A percentile compares a stretch with the other conserved stretches of the same genome.
phyloP scores from a whole-genome alignment of 257 asterid species.

The Solanum dulcamara region DNA sequence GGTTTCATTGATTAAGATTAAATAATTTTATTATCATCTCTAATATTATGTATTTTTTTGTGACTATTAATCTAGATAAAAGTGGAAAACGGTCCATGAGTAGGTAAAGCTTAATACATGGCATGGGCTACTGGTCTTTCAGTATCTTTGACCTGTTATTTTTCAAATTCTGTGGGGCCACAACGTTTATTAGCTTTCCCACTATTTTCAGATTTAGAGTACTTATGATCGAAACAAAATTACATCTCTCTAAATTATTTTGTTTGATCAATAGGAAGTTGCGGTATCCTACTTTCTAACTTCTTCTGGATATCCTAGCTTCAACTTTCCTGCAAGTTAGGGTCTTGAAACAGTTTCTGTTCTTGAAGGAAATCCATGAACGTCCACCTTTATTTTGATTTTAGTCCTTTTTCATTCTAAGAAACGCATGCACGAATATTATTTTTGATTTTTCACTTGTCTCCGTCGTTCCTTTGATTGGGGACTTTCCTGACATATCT shows the following conservation, averaged over 20 bases:
- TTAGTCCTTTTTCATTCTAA: not conserved
- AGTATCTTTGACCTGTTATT: not conserved
- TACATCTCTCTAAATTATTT: not conserved
- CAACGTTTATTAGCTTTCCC: not conserved
- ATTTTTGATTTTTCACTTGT: not conserved
- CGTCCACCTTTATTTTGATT: not conserved
- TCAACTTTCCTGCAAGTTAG: not conserved
- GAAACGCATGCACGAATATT: not conserved
- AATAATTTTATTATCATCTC: not conserved
- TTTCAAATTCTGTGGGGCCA: not conserved
- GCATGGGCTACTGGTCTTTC: not conserved
- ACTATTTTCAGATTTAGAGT: not conserved
- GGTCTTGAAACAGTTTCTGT: not conserved
- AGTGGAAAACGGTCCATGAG: not conserved
- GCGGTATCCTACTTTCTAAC: not conserved
- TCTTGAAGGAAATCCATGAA: not conserved
- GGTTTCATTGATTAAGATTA: not conserved
- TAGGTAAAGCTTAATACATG: not conserved
- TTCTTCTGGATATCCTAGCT: not conserved
- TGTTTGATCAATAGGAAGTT: not conserved
- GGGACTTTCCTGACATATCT: not conserved
- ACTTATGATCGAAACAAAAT: not conserved
- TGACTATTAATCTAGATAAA: not conserved
- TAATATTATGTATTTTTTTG: not conserved
- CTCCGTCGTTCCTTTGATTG: not conserved